A percentile compares a stretch with the other conserved stretches of the same genome.
Evolutionary conservation across 495 filamentous ascomycete genomes (phyloP).

Genomic region (Letharia lupina): DNA sequence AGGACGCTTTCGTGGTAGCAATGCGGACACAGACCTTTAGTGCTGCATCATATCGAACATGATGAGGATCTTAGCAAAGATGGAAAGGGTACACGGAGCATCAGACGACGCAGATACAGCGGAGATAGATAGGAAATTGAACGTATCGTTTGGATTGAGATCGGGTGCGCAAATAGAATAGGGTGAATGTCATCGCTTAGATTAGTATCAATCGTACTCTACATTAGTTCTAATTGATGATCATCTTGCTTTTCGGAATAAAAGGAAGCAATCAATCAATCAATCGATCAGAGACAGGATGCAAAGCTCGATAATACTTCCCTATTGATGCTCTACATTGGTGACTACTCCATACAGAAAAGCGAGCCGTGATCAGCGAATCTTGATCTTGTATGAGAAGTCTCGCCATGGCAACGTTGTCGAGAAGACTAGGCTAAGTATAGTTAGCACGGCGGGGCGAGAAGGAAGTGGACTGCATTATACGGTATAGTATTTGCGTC

Average conservation of each 20-base stretch:
- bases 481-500: not conserved
- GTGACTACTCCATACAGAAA: not conserved
- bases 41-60: constrained; percentile 5
- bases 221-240: not conserved
- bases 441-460: no score
- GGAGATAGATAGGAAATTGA: not conserved
- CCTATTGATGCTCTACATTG: not conserved
- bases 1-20: constrained; percentile 20
- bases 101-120: not conserved
- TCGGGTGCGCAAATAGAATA: not conserved
- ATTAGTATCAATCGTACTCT: not conserved
- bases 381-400: not conserved
- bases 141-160: not conserved
- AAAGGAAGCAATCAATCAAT: not conserved
- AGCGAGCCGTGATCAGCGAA: not conserved
- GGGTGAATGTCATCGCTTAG: not conserved
- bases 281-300: not conserved
- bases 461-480: no score
- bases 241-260: not conserved
- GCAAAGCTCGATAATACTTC: not conserved
- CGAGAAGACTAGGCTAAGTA: no score
- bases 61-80: not conserved
- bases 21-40: not conserved
- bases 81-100: not conserved
- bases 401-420: not conserved